These are phyloP conservation scores for Neopestalotiopsis rosae DNA, from an alignment of 2,329 filamentous ascomycete species.

Conservation along the genomic window DNA sequence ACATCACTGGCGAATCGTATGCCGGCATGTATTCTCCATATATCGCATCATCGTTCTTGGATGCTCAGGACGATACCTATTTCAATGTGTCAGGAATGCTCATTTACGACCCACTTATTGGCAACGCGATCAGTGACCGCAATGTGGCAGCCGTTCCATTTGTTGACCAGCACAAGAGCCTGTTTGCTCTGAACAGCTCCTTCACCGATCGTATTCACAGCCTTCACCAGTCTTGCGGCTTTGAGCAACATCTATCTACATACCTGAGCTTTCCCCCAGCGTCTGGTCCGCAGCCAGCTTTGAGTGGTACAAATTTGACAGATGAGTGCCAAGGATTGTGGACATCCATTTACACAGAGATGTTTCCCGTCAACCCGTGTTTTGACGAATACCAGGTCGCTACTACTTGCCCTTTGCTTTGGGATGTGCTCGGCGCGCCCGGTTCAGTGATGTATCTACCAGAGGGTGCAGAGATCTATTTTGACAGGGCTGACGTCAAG, in stretches of 20 bases:
- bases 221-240: background rate
- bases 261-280: background rate
- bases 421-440: slow-evolving; percentile 62
- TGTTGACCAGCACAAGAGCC: slow-evolving; percentile 56
- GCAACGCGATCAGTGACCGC: background rate
- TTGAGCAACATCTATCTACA: background rate
- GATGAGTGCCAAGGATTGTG: slow-evolving; percentile 45
- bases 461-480: slow-evolving; percentile 67
- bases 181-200: slow-evolving; percentile 63
- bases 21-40: slow-evolving; percentile 60
- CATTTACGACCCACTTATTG: background rate
- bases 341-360: slow-evolving; percentile 55
- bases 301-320: slow-evolving; percentile 46
- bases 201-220: slow-evolving; percentile 41
- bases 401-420: slow-evolving; percentile 69
- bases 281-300: background rate
- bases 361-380: slow-evolving; percentile 65
- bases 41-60: slow-evolving; percentile 58
- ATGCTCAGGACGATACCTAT: slow-evolving; percentile 49
- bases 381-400: slow-evolving; percentile 74
- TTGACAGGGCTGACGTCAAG: slow-evolving; percentile 74
- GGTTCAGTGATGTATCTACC: slow-evolving; percentile 70
- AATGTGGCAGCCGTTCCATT: slow-evolving; percentile 51
- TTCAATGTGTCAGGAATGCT: slow-evolving; percentile 54
- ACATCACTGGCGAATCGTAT: slow-evolving; percentile 60